Conservation (phyloP, 352 stramenopile genomes). For the Phytopythium montanum region DNA sequence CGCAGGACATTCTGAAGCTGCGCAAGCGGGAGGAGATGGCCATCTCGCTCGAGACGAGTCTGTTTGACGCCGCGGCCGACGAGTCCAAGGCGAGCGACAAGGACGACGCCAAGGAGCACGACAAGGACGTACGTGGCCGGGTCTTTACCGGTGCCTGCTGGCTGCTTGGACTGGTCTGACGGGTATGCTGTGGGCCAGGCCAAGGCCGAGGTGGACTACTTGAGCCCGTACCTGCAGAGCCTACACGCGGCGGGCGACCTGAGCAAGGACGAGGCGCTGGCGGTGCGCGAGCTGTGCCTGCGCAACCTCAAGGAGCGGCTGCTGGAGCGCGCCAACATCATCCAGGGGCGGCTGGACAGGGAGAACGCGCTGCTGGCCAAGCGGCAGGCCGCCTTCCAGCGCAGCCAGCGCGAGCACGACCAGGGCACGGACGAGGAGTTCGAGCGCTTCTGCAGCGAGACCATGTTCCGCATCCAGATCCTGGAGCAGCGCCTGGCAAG, state of each 20-base stretch:
- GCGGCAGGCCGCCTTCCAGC: slow-evolving; percentile 90
- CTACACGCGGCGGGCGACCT: slow-evolving; percentile 54
- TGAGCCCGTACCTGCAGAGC: slow-evolving; percentile 91
- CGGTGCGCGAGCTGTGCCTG: slow-evolving; percentile 87
- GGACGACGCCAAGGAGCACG: slow-evolving; percentile 59
- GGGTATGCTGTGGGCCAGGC: slow-evolving; percentile 20
- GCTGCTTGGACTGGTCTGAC: background rate
- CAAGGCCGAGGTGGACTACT: slow-evolving; percentile 88
- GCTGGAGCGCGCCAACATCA: slow-evolving; percentile 93
- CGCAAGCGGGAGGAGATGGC: slow-evolving; percentile 86
- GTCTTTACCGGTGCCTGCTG: too few relatives aligned
- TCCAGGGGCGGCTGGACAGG: slow-evolving; percentile 91
- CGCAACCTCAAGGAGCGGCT: slow-evolving; percentile 92
- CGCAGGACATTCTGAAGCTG: slow-evolving; percentile 88
- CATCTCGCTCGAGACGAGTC: slow-evolving; percentile 80
- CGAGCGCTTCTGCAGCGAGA: slow-evolving; percentile 92
- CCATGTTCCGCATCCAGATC: slow-evolving; percentile 96
- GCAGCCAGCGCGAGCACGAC: slow-evolving; percentile 90
- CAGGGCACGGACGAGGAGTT: slow-evolving; percentile 92
- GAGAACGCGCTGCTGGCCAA: slow-evolving; percentile 91
- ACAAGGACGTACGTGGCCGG: slow-evolving; percentile 50
- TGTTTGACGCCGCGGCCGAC: slow-evolving; percentile 79
- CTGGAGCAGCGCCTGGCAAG: slow-evolving; percentile 90
- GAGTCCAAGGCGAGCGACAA: slow-evolving; percentile 57
- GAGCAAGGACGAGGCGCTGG: slow-evolving; percentile 83